These are phyloP conservation scores for Pythium aristosporum DNA, from an alignment of 352 stramenopile genomes.

Conservation along the genomic window DNA sequence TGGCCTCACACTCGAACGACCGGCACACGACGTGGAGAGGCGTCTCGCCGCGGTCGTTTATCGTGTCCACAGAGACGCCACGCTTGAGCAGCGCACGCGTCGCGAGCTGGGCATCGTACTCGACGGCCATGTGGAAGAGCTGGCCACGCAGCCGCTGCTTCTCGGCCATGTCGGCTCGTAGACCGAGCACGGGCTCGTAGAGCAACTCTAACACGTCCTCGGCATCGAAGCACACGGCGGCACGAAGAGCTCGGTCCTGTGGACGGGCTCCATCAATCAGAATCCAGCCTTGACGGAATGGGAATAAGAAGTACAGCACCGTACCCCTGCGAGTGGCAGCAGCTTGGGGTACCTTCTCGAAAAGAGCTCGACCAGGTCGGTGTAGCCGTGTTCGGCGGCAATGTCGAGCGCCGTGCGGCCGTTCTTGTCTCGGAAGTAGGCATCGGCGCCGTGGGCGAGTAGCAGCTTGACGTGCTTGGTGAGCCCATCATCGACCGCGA, in stretches of 20 bases:
- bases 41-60: slow-evolving; percentile 18
- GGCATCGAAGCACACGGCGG: slow-evolving; percentile 18
- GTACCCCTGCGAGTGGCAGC: slow-evolving; percentile 11
- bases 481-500: slow-evolving; percentile 41
- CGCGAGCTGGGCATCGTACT: slow-evolving; percentile 16
- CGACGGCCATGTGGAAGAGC: slow-evolving; percentile 24
- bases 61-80: slow-evolving; percentile 16
- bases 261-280: too few species aligned
- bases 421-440: slow-evolving; percentile 26
- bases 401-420: slow-evolving; percentile 39
- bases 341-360: slow-evolving; percentile 20
- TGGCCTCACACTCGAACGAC: slow-evolving; percentile 9
- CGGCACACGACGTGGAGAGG: slow-evolving; percentile 22
- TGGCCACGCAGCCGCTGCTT: slow-evolving; percentile 7
- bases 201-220: slow-evolving; percentile 17
- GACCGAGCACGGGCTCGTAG: slow-evolving; percentile 12
- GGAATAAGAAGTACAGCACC: background rate
- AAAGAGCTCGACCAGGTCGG: slow-evolving; percentile 37
- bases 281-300: too few species aligned
- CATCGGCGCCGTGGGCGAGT: slow-evolving; percentile 33
- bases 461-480: slow-evolving; percentile 51
- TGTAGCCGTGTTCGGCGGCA: slow-evolving; percentile 41
- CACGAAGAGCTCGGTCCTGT: slow-evolving; percentile 22
- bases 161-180: background rate
- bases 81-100: slow-evolving; percentile 11